Evolutionary conservation across 73 alveolate genomes (phyloP), one percentile per base, ranked within the genome.

Genomic region (Diophrys appendiculata): DNA sequence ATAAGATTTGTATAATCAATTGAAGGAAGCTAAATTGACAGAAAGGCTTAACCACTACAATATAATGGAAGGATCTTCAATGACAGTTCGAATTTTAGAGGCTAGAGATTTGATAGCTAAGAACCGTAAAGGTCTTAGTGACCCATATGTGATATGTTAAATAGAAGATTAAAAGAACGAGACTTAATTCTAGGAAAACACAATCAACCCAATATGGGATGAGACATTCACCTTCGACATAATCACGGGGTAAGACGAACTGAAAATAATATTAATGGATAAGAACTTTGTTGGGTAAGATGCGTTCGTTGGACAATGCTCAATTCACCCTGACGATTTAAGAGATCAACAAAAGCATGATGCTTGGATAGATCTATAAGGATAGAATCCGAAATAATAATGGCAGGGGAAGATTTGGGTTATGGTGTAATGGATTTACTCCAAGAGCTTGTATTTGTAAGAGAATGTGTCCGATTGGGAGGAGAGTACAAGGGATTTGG

Each of bases 151-250:
- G 0, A 73, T 82, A 30, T 73, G 84, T 3, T 30, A 68, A 52
- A 56, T 89, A 2, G 95, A 83, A 55, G 84, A 76, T 18, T 73
- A 89, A 31, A 24, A 33, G 31, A 52, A 33, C 0, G 84, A 81
- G 65, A 77, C 93, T 0, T 84, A 80, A n/a, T 32, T 23, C 0
- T 65, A 87, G n/a, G 29, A 32, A 69, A 53, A 69, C 13, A 82
- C 88, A 14, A 33, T 78, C 13, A 89, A 89, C 72, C 95, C 95
- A 2, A 81, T 54, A 22, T 89, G 95, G 95, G 76, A 89, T 54
- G 95, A 89, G 69, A 68, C 65, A 0, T 89, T 89, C 68, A 79
- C 84, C 65, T 89, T 89, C 79, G 81, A 72, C 29, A 83, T 89
- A 27, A 73, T 34, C 11, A 33, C 69, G 11, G 93, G 93, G 18